A percentile compares a stretch with the other conserved stretches of the same genome.
Conservation (phyloP, 192 early-diverging fungal species). For the Linnemannia exigua region DNA sequence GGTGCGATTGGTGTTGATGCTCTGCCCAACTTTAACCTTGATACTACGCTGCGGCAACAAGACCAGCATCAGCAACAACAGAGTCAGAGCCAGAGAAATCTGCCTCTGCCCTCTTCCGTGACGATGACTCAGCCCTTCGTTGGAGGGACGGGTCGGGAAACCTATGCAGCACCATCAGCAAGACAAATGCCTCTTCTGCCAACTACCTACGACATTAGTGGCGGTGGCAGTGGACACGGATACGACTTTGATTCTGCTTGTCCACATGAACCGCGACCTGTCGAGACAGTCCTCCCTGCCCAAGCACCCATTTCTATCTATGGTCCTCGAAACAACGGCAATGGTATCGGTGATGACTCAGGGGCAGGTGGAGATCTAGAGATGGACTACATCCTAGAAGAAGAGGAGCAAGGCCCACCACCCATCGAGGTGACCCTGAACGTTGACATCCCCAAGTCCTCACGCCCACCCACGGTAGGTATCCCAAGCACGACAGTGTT, state of each 20-base stretch:
- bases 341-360: not conserved
- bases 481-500: conserved; percentile 23
- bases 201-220: not conserved
- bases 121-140: not conserved
- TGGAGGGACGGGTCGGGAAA: not conserved
- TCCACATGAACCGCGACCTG: not conserved
- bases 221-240: not conserved
- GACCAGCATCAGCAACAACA: not conserved
- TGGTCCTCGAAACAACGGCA: not conserved
- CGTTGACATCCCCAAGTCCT: conserved; percentile 42
- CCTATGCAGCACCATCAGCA: not conserved
- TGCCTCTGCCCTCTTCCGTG: too few species aligned
- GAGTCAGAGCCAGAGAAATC: not conserved
- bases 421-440: conserved; percentile 46
- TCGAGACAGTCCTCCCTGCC: conserved; percentile 5
- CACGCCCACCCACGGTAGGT: conserved; percentile 15
- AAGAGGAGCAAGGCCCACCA: conserved; percentile 4
- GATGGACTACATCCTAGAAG: conserved; percentile 7
- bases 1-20: not conserved
- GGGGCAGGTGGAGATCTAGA: not conserved
- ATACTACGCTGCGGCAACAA: not conserved
- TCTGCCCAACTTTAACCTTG: not conserved
- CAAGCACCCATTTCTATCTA: conserved; percentile 21
- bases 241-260: not conserved
- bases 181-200: not conserved